Percentiles rank a stretch among this genome's conserved stretches.
Conservation (phyloP, 768 basidiomycete genomes). For the Mycena leptocephala region DNA sequence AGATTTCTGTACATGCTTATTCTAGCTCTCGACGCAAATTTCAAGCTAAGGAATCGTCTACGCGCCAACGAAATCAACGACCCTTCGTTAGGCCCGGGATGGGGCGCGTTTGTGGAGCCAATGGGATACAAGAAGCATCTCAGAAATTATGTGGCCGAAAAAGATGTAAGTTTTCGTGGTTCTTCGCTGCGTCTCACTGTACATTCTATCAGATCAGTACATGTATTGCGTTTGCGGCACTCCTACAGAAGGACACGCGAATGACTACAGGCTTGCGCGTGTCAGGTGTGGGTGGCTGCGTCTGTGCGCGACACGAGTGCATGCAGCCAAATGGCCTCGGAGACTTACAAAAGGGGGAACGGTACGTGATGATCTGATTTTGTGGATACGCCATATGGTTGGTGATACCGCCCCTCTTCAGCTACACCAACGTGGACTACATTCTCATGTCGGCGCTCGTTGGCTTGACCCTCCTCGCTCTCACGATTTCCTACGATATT, state of each 20-base stretch:
- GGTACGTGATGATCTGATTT: constrained; percentile 17
- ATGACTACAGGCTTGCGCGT: constrained; percentile 16
- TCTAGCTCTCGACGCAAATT: constrained; percentile 45
- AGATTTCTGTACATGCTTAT: constrained; percentile 42
- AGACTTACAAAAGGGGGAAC: constrained; percentile 40
- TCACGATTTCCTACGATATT: not conserved
- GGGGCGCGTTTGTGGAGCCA: constrained; percentile 11
- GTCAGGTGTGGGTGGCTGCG: constrained; percentile 26
- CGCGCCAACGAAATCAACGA: constrained; percentile 17
- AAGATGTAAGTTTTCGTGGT: not conserved
- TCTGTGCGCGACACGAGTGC: constrained; percentile 37
- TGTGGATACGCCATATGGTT: not conserved
- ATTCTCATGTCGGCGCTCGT: constrained; percentile 35
- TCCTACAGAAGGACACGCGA: constrained; percentile 33
- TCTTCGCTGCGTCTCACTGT: not conserved
- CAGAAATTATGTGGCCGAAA: constrained; percentile 3
- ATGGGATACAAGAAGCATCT: not conserved
- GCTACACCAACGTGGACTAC: constrained; percentile 42
- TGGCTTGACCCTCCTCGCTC: not conserved
- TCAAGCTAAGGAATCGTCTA: constrained; percentile 38
- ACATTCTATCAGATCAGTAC: constrained; percentile 12
- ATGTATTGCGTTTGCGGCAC: constrained; percentile 32
- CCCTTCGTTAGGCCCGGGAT: constrained; percentile 19
- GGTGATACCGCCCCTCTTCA: not conserved
- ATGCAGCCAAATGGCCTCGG: constrained; percentile 3